Percentiles rank a stretch among this genome's conserved stretches.
Evolutionary conservation across 2,329 filamentous ascomycete genomes (phyloP).

Genomic region (Aspergillus bombycis): DNA sequence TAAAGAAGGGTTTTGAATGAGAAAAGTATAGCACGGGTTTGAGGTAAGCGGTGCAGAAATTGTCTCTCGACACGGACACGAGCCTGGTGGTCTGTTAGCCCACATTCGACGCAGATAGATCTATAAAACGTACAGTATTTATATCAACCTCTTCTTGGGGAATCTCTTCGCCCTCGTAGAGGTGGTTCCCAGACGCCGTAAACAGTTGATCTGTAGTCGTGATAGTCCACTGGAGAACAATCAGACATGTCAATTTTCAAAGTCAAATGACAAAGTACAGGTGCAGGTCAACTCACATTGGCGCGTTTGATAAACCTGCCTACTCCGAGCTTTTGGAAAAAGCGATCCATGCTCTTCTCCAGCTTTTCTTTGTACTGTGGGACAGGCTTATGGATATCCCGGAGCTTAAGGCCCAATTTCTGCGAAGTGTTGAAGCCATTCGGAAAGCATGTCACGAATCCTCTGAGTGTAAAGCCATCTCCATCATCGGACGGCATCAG

Average conservation of each 20-base stretch:
- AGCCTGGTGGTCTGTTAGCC: conserved; percentile 12
- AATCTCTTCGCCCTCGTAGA: conserved; percentile 22
- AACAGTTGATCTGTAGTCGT: conserved; percentile 17
- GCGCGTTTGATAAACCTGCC: conserved; percentile 26
- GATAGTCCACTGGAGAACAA: conserved; percentile 6
- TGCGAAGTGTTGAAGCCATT: conserved; percentile 22
- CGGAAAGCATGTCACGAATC: conserved; percentile 23
- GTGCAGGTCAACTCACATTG: conserved; percentile 16
- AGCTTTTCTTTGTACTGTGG: conserved; percentile 33
- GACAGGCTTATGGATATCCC: conserved; percentile 25
- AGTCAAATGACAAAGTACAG: too few relatives aligned
- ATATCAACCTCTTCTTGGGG: background rate
- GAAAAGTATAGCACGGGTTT: conserved; percentile 20
- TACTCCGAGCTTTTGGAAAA: conserved; percentile 27
- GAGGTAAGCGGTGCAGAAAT: conserved; percentile 23
- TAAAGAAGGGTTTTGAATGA: conserved; percentile 29
- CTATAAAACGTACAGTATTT: background rate
- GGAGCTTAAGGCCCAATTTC: conserved; percentile 20
- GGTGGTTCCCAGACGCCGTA: conserved; percentile 19
- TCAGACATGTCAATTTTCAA: background rate
- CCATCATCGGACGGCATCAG: background rate
- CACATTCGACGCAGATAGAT: background rate
- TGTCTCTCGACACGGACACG: conserved; percentile 7
- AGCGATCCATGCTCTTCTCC: conserved; percentile 36
- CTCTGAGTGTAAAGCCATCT: conserved; percentile 15